Evolutionary conservation across 352 stramenopile genomes (phyloP).

Genomic region (Phytophthora tubulina): DNA sequence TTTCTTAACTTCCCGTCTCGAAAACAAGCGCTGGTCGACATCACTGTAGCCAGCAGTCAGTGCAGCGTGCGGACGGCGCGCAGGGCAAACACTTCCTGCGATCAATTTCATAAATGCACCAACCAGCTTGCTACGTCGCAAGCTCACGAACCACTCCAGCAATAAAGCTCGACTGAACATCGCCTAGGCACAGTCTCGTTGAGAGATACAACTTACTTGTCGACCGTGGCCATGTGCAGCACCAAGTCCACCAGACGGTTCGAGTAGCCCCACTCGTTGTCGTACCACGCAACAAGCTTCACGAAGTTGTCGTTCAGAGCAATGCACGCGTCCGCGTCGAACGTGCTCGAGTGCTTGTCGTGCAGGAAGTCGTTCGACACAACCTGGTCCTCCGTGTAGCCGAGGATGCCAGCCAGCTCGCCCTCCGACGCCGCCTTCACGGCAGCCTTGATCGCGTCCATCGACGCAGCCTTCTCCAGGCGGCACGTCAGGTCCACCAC

Average conservation of each 20-base stretch:
- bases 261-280: slow-evolving; percentile 99
- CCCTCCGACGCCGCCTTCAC: slow-evolving; percentile 95
- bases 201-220: slow-evolving; percentile 36
- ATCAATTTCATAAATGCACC: slow-evolving; percentile 27
- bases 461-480: slow-evolving; percentile 91
- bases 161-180: background rate
- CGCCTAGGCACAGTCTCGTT: slow-evolving; percentile 8
- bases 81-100: background rate
- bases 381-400: slow-evolving; percentile 98
- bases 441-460: slow-evolving; percentile 97
- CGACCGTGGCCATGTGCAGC: slow-evolving; percentile 91
- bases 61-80: background rate
- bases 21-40: background rate
- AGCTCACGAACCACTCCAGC: slow-evolving; percentile 11
- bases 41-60: background rate
- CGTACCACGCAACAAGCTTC: slow-evolving; percentile 99
- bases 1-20: slow-evolving; percentile 21
- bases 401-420: slow-evolving; percentile 96
- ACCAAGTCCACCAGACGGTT: slow-evolving; percentile 97
- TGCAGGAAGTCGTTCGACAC: slow-evolving; percentile 98
- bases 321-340: slow-evolving; percentile 44
- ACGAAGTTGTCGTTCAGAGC: slow-evolving; percentile 97
- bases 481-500: slow-evolving; percentile 91
- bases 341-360: slow-evolving; percentile 76
- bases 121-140: slow-evolving; percentile 27